A percentile compares a stretch with the other conserved stretches of the same genome.
Evolutionary conservation across 306 rosid species (phyloP).

Genomic region (Vachellia collinsii): DNA sequence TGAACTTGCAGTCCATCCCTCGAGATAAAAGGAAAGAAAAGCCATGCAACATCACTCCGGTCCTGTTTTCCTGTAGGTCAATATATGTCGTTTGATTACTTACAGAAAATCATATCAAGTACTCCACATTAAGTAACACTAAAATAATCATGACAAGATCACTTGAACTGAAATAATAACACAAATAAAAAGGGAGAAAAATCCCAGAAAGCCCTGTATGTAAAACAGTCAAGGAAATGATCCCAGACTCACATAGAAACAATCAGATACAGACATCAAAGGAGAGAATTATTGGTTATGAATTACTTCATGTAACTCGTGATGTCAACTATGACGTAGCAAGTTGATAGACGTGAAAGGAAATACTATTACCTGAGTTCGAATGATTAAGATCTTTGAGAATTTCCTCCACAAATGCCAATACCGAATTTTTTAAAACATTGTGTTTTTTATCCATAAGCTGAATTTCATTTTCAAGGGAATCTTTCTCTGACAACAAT

Average conservation of each 20-base stretch:
- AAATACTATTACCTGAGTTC: no score
- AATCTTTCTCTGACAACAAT: slow-evolving; percentile 31
- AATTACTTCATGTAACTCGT: no score
- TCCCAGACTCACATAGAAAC: slow-evolving; percentile 2
- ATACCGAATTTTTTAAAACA: no score
- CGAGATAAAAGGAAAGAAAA: slow-evolving; percentile 1
- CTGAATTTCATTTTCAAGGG: no score
- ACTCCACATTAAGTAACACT: not conserved
- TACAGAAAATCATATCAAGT: not conserved
- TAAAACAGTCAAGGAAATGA: slow-evolving; percentile 12
- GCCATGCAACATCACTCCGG: not conserved
- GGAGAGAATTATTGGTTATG: no score
- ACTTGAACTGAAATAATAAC: not conserved
- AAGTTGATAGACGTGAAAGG: no score
- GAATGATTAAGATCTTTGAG: no score
- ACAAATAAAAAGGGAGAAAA: not conserved
- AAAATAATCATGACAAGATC: not conserved
- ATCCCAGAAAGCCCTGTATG: not conserved
- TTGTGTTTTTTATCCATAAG: no score
- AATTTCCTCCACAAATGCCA: no score
- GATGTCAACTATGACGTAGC: no score
- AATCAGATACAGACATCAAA: not conserved
- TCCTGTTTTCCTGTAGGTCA: not conserved
- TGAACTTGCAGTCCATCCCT: slow-evolving; percentile 3
- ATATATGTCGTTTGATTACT: not conserved